These are phyloP conservation scores for Periconia sp. DNA, from an alignment of 2,329 filamentous ascomycete species.

Conservation along the genomic window DNA sequence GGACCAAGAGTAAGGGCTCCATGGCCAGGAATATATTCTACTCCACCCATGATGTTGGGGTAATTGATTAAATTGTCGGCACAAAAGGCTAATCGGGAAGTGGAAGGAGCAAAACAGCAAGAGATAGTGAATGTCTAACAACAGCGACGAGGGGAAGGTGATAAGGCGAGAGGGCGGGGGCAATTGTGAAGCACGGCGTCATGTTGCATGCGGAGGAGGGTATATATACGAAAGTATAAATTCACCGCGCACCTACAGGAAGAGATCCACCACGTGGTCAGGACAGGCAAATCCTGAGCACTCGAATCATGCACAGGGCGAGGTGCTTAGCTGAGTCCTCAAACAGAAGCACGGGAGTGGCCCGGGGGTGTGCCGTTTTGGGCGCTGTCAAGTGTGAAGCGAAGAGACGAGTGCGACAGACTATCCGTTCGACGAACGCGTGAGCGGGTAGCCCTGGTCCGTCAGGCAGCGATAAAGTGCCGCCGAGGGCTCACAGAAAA, in stretches of 20 bases:
- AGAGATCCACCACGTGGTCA: slow-evolving; percentile 42
- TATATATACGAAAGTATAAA: slow-evolving; percentile 39
- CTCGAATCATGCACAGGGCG: slow-evolving; percentile 42
- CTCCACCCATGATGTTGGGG: slow-evolving; percentile 50
- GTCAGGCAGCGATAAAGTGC: slow-evolving; percentile 34
- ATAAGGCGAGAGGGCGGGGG: slow-evolving; percentile 11
- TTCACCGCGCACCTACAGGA: slow-evolving; percentile 32
- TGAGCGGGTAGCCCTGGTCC: slow-evolving; percentile 33
- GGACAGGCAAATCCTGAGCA: slow-evolving; percentile 39
- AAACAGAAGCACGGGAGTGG: too few relatives aligned
- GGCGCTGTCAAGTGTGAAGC: slow-evolving; percentile 47
- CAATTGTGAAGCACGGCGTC: slow-evolving; percentile 16
- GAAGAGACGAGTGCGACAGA: slow-evolving; percentile 43
- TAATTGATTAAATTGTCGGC: slow-evolving; percentile 31
- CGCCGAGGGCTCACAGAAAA: slow-evolving; percentile 31
- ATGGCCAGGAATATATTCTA: slow-evolving; percentile 46
- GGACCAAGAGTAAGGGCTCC: slow-evolving; percentile 54
- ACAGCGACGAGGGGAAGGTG: slow-evolving; percentile 4
- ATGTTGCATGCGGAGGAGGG: slow-evolving; percentile 22
- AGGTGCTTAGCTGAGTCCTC: slow-evolving; percentile 44
- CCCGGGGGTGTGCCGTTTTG: slow-evolving; percentile 47
- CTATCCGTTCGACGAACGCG: slow-evolving; percentile 35
- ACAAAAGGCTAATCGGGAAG: slow-evolving; percentile 31
- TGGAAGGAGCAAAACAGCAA: slow-evolving; percentile 25
- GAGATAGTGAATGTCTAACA: slow-evolving; percentile 14